Percentiles rank a stretch among this genome's conserved stretches.
These are phyloP conservation scores for Aureobasidium sp. DNA, from an alignment of 2,329 filamentous ascomycete genomes.

Conservation along the genomic window DNA sequence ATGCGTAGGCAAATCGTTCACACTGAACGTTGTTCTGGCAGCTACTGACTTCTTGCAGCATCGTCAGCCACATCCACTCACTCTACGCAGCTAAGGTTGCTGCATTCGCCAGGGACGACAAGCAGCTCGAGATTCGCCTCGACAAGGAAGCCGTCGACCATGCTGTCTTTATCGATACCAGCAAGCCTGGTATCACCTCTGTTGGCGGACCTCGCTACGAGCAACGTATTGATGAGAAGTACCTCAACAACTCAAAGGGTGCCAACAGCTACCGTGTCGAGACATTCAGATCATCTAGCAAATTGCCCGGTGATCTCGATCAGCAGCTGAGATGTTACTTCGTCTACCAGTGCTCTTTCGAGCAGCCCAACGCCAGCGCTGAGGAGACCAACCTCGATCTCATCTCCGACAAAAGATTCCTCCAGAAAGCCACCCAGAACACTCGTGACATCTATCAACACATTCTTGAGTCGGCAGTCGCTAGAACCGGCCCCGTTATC, in stretches of 20 bases:
- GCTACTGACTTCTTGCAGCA: constrained; percentile 35
- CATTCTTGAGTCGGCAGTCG: constrained; percentile 78
- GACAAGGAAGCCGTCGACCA: constrained; percentile 94
- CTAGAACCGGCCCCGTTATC: constrained; percentile 85
- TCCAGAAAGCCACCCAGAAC: constrained; percentile 92
- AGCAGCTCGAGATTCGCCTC: constrained; percentile 85
- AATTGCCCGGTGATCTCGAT: constrained; percentile 66
- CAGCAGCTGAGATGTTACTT: constrained; percentile 95
- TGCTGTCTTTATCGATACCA: constrained; percentile 98
- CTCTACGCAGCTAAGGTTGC: constrained; percentile 96
- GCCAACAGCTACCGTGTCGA: constrained; percentile 83
- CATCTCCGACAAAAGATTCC: constrained; percentile 87
- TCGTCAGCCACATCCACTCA: constrained; percentile 90
- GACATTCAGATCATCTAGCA: constrained; percentile 87
- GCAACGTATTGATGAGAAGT: constrained; percentile 88
- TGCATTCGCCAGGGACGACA: constrained; percentile 86
- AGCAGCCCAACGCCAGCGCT: constrained; percentile 62
- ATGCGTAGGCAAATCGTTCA: constrained; percentile 45
- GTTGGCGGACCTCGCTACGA: constrained; percentile 84
- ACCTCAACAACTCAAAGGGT: constrained; percentile 70
- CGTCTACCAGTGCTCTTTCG: constrained; percentile 93
- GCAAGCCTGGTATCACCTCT: constrained; percentile 73
- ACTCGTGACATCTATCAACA: constrained; percentile 95
- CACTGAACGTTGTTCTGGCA: background rate
- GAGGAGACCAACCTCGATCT: constrained; percentile 84